Evolutionary conservation across 1,284 basidiomycete species (phyloP).

Genomic region (Neonothopanus nambi): DNA sequence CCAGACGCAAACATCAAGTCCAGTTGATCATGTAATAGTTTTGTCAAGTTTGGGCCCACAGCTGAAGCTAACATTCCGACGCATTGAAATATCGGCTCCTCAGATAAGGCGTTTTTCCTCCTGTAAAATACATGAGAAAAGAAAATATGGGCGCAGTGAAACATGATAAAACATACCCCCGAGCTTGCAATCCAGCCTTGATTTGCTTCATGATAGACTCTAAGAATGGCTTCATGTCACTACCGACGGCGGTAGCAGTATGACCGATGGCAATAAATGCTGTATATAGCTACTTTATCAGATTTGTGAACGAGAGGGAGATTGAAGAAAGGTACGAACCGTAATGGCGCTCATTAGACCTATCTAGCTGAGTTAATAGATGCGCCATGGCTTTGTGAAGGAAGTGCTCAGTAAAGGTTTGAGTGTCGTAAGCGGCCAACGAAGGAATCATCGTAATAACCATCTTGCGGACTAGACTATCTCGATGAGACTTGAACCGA

Average conservation of each 20-base stretch:
- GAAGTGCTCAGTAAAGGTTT: slow-evolving; percentile 87
- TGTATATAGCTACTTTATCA: slow-evolving; percentile 27
- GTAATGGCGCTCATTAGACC: slow-evolving; percentile 87
- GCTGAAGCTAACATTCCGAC: slow-evolving; percentile 95
- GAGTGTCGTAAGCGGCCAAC: slow-evolving; percentile 91
- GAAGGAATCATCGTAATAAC: slow-evolving; percentile 94
- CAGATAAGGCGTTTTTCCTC: slow-evolving; percentile 91
- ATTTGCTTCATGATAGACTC: slow-evolving; percentile 91
- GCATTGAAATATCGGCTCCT: slow-evolving; percentile 98
- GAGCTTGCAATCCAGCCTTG: slow-evolving; percentile 83
- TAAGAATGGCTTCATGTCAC: slow-evolving; percentile 95
- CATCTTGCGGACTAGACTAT: slow-evolving; percentile 85
- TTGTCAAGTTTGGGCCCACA: slow-evolving; percentile 95
- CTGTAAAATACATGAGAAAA: slow-evolving; percentile 39
- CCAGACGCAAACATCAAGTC: slow-evolving; percentile 98
- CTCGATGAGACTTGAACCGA: slow-evolving; percentile 85
- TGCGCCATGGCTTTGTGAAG: slow-evolving; percentile 92
- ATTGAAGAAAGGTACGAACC: slow-evolving; percentile 44
- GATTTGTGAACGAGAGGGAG: slow-evolving; percentile 8
- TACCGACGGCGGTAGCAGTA: slow-evolving; percentile 88
- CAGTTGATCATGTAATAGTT: slow-evolving; percentile 93
- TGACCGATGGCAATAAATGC: slow-evolving; percentile 98
- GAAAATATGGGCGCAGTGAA: slow-evolving; percentile 11
- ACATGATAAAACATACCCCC: slow-evolving; percentile 59
- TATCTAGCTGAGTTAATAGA: slow-evolving; percentile 85